Evolutionary conservation across 225 moss, liverwort and hornwort species (phyloP).

Genomic region (Bryoerythrophyllum caledonicum): DNA sequence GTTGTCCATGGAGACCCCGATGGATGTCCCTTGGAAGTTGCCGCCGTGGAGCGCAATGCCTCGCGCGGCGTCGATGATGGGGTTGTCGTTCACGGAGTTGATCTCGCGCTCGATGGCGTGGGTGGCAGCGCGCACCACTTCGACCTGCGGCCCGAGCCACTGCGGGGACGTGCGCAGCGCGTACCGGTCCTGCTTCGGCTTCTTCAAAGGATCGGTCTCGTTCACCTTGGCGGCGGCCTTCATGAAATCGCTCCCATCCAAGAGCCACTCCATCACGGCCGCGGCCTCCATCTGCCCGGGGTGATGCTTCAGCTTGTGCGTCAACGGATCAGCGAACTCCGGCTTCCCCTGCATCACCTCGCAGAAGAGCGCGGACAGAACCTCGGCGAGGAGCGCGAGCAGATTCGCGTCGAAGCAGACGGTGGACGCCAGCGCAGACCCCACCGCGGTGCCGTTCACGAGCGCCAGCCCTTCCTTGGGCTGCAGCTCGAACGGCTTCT

Average conservation of each 20-base stretch:
- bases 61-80: conserved; percentile 46
- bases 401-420: conserved; percentile 47
- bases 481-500: conserved; percentile 19
- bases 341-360: conserved; percentile 48
- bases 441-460: conserved; percentile 49
- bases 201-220: conserved; percentile 3
- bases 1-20: conserved; percentile 59
- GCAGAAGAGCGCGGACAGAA: conserved; percentile 36
- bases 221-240: conserved; percentile 28
- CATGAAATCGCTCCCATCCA: conserved; percentile 47
- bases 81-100: conserved; percentile 65
- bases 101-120: conserved; percentile 50
- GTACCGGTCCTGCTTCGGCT: conserved; percentile 12
- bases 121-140: conserved; percentile 24
- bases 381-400: conserved; percentile 34
- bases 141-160: conserved; percentile 3
- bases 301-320: too few relatives aligned
- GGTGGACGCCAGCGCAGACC: conserved; percentile 37
- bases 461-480: conserved; percentile 46
- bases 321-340: too few relatives aligned
- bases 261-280: too few relatives aligned
- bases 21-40: conserved; percentile 35
- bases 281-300: too few relatives aligned
- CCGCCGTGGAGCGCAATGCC: conserved; percentile 33
- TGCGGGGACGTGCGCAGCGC: conserved; percentile 17